A percentile compares a stretch with the other conserved stretches of the same genome.
Evolutionary conservation across 768 basidiomycete genomes (phyloP).

Genomic region (Tulasnella sp.): DNA sequence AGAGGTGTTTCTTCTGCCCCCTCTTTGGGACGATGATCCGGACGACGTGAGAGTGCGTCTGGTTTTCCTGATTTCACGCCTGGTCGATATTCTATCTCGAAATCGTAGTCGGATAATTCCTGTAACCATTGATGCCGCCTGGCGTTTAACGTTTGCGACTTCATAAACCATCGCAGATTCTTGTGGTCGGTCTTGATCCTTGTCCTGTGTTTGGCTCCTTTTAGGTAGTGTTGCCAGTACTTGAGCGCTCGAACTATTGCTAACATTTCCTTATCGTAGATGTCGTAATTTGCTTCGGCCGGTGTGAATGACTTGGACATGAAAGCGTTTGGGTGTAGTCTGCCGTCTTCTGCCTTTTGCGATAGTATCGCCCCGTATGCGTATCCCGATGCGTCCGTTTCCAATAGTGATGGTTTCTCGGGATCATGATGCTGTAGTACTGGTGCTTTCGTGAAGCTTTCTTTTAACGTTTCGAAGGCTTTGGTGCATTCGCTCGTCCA

Average conservation of each 20-base stretch:
- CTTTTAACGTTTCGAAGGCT: constrained; percentile 20
- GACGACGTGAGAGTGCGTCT: not conserved
- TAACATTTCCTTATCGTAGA: constrained; percentile 30
- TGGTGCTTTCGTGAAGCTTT: constrained; percentile 19
- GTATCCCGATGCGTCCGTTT: constrained; percentile 6
- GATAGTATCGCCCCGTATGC: constrained; percentile 10
- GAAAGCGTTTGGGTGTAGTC: constrained; percentile 19
- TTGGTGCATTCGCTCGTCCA: not conserved
- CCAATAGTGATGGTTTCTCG: not conserved
- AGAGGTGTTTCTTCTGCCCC: not conserved
- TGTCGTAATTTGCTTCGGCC: constrained; percentile 24
- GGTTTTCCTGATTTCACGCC: not conserved
- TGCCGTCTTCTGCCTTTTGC: not conserved
- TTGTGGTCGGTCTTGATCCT: not conserved
- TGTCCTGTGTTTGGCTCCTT: not conserved
- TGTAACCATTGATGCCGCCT: not conserved
- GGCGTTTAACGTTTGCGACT: not conserved
- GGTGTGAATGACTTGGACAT: constrained; percentile 9
- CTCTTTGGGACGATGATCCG: not conserved
- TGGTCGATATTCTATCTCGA: not conserved
- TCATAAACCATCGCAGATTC: not conserved
- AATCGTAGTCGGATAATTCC: not conserved
- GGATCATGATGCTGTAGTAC: not conserved
- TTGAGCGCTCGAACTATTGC: constrained; percentile 26
- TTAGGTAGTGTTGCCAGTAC: constrained; percentile 6